Evolutionary conservation across 1,284 basidiomycete genomes (phyloP).

Genomic region (Porodaedalea pini): DNA sequence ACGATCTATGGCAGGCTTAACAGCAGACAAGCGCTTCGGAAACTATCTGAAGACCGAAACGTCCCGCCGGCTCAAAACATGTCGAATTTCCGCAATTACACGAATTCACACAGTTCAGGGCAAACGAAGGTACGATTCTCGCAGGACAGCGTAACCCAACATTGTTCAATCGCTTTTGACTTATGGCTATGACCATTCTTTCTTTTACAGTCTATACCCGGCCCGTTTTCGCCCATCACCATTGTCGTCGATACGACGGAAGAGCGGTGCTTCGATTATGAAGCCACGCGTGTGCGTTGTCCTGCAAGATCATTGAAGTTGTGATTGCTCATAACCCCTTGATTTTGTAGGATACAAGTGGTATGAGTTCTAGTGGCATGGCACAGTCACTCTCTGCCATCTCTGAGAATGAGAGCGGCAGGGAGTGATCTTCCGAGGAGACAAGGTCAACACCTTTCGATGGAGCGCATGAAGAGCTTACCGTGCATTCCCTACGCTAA

Average conservation of each 20-base stretch:
- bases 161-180: background rate
- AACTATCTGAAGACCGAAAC: conserved; percentile 3
- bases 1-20: conserved; percentile 2
- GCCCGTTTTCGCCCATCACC: background rate
- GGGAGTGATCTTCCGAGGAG: background rate
- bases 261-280: conserved; percentile 15
- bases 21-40: conserved; percentile 12
- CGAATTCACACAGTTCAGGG: background rate
- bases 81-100: conserved; percentile 7
- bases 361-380: no score
- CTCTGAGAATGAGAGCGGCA: background rate
- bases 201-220: background rate
- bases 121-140: background rate
- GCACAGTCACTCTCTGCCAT: no score
- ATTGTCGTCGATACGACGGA: conserved; percentile 18
- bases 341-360: no score
- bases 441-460: no score
- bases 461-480: no score
- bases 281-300: background rate
- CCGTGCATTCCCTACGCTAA: no score
- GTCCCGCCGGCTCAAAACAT: conserved; percentile 6
- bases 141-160: background rate
- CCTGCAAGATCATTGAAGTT: background rate
- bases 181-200: background rate
- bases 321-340: no score